Percentiles rank a stretch among this genome's conserved stretches.
These are phyloP conservation scores for Trichosporon asahii DNA, from an alignment of 1,284 basidiomycete species.

Conservation along the genomic window DNA sequence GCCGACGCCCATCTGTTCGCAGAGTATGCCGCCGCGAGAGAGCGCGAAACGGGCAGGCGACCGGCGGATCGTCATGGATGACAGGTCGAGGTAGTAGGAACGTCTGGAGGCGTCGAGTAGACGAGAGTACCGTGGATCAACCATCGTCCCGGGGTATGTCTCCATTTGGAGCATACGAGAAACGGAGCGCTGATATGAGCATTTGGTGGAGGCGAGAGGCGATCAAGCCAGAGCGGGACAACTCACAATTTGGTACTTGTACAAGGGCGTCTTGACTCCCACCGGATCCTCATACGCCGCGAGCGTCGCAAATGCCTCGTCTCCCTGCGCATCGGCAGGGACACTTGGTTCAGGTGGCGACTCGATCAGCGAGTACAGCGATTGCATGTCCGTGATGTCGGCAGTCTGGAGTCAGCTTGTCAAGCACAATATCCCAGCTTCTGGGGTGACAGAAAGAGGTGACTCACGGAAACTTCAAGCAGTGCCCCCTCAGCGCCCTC, in stretches of 20 bases:
- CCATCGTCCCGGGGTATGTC: constrained; percentile 31
- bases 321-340: constrained; percentile 20
- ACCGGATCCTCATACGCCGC: constrained; percentile 31
- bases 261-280: constrained; percentile 36
- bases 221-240: neutral
- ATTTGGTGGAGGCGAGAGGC: neutral
- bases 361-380: constrained; percentile 36
- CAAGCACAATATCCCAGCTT: too few species aligned
- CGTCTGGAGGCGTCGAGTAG: constrained; percentile 29
- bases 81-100: constrained; percentile 36
- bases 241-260: constrained; percentile 45
- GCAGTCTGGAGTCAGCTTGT: constrained; percentile 14
- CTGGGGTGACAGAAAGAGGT: neutral
- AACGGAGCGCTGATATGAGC: constrained; percentile 36
- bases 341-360: constrained; percentile 31
- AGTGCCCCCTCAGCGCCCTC: neutral
- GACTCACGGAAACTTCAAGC: constrained; percentile 10
- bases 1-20: constrained; percentile 54
- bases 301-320: constrained; percentile 29
- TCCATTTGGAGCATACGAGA: constrained; percentile 45
- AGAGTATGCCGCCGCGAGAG: constrained; percentile 46
- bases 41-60: constrained; percentile 39
- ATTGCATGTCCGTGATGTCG: constrained; percentile 28
- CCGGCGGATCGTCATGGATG: constrained; percentile 35
- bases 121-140: constrained; percentile 35